phyloP scores from a whole-genome alignment of 805 yeast genomes.

The Huiozyma naganishii region DNA sequence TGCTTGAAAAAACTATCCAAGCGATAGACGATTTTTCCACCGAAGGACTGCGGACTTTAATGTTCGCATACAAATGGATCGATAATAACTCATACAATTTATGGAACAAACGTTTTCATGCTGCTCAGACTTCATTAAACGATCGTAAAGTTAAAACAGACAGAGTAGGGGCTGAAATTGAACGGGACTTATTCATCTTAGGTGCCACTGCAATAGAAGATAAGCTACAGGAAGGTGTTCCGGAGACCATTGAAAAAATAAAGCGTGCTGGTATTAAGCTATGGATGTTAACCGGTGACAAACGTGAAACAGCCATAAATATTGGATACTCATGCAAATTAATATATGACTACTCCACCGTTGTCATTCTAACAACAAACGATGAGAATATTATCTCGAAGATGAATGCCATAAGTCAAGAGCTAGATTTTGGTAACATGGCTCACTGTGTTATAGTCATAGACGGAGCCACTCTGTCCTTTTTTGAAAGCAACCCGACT shows the following conservation, averaged over 20 bases:
- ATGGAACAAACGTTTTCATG: slow-evolving; percentile 61
- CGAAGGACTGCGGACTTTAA: slow-evolving; percentile 84
- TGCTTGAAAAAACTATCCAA: slow-evolving; percentile 74
- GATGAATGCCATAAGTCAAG: slow-evolving; percentile 67
- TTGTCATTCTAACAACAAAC: slow-evolving; percentile 50
- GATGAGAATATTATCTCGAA: slow-evolving; percentile 54
- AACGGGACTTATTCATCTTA: slow-evolving; percentile 50
- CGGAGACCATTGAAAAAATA: slow-evolving; percentile 85
- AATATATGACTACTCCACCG: slow-evolving; percentile 86
- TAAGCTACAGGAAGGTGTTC: slow-evolving; percentile 92
- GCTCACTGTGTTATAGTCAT: slow-evolving; percentile 94
- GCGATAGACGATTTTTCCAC: slow-evolving; percentile 92
- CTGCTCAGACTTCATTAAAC: slow-evolving; percentile 65
- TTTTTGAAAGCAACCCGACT: slow-evolving; percentile 63
- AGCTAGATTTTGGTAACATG: slow-evolving; percentile 57
- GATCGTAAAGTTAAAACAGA: slow-evolving; percentile 62
- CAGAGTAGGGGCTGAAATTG: slow-evolving; percentile 61
- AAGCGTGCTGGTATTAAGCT: slow-evolving; percentile 86
- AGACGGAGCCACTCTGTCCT: slow-evolving; percentile 80
- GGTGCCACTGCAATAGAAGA: slow-evolving; percentile 99
- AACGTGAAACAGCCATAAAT: slow-evolving; percentile 94
- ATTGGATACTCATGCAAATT: slow-evolving; percentile 91
- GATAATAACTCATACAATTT: slow-evolving; percentile 42
- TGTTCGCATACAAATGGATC: slow-evolving; percentile 73
- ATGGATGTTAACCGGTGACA: slow-evolving; percentile 99